These are phyloP conservation scores for Aegilops sharonensis DNA, from an alignment of 176 grass and related monocot species.

Conservation along the genomic window DNA sequence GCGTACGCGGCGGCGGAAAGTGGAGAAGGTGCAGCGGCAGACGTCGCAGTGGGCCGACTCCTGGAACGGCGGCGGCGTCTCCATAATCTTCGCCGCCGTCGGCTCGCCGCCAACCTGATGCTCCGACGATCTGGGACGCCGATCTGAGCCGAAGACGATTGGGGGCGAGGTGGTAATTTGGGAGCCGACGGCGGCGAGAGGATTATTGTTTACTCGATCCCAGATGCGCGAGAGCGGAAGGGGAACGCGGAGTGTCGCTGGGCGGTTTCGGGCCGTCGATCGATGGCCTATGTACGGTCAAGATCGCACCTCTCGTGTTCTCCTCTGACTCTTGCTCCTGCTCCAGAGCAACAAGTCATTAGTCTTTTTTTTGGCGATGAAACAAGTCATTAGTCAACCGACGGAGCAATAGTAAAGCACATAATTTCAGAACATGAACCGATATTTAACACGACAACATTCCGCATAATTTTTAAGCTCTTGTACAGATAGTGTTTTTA, in stretches of 20 bases:
- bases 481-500: not conserved
- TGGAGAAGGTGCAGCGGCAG: constrained; percentile 87
- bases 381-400: not conserved
- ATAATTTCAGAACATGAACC: not conserved
- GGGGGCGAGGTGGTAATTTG: not conserved
- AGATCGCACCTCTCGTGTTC: not conserved
- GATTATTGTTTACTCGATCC: not conserved
- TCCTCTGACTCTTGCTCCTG: not conserved
- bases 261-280: not conserved
- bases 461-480: not conserved
- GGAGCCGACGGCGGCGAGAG: not conserved
- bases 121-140: not conserved
- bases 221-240: not conserved
- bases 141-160: constrained; percentile 27
- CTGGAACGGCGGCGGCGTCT: constrained; percentile 87
- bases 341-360: not conserved
- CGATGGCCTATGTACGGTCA: not conserved
- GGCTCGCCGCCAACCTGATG: not conserved
- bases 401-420: not conserved
- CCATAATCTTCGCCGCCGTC: constrained; percentile 20
- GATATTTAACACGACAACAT: not conserved
- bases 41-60: constrained; percentile 84
- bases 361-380: not conserved
- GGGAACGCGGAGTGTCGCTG: not conserved
- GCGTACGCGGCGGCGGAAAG: constrained; percentile 92